Evolutionary conservation across 2,329 filamentous ascomycete species (phyloP), one percentile per base, ranked within the genome.

Genomic region (Neonectria faginata): DNA sequence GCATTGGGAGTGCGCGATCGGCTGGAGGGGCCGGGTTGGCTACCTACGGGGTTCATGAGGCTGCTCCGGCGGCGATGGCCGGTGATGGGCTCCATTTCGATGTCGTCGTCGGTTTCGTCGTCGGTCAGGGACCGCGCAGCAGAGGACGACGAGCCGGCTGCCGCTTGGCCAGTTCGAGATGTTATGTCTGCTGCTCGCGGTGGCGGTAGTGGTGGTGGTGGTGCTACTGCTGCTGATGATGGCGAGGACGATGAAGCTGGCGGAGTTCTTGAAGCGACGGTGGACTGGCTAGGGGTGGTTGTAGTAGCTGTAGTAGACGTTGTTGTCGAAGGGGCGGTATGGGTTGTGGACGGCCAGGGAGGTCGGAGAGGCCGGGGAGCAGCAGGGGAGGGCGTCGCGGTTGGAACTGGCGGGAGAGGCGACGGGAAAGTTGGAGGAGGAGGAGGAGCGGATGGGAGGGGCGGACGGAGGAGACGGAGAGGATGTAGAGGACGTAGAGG

Each of bases 11-110:
- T 47, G 45, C 77, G 52, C 67, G 74, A 52, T 74, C 73, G 60
- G 68, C 74, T 62, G 65, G 75, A 56, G 18, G 73, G 74, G 63
- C 60, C 74, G 57, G 58, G 73, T 57, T 54, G 75, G 65, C 51
- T 71, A 62, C 71, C 74, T 48, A 71, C 73, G 22, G 80, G 78
- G 66, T 80, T 82, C 72, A 84, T 83, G 25, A 87, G 76, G 67
- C 85, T 87, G 78, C 85, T 88, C 63, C 85, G 81, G 50, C 86
- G 83, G 45, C 85, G 83, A 72, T 87, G 85, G 70, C 85, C 81
- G n/a, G 76, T 72, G 67, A 88, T 80, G 41, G 84, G 78, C 66
- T 83, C 85, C 85, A 88, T 88, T 79, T 88, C 86, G 70, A 88
- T 85, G 66, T 83, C 81, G 68, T 80, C 78, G 67, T 67, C 67